Evolutionary conservation across 1,284 basidiomycete species (phyloP).

Genomic region (Gomphus bonarii): DNA sequence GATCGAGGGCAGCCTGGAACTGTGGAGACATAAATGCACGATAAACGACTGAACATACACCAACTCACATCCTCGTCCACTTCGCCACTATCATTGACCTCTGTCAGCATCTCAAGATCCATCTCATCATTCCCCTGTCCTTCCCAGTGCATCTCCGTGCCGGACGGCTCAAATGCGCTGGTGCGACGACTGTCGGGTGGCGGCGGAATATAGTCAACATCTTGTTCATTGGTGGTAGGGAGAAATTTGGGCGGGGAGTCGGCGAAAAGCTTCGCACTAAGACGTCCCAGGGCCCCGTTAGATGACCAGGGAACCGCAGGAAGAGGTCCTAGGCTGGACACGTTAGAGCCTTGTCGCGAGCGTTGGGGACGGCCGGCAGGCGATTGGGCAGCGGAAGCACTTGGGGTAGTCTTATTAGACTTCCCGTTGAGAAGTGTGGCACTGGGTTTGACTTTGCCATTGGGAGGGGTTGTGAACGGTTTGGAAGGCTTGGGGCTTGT

Average conservation of each 20-base stretch:
- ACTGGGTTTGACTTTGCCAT: not conserved
- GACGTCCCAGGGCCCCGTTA: constrained; percentile 11
- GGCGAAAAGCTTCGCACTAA: constrained; percentile 8
- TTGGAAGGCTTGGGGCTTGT: not conserved
- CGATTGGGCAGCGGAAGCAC: not conserved
- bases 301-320: constrained; percentile 14
- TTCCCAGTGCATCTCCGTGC: constrained; percentile 18
- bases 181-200: constrained; percentile 11
- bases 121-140: constrained; percentile 26
- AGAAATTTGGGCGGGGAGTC: constrained; percentile 11
- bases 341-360: constrained; percentile 6
- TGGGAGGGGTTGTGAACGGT: not conserved
- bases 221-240: constrained; percentile 9
- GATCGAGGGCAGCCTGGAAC: constrained; percentile 48
- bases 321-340: constrained; percentile 11
- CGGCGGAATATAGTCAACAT: constrained; percentile 1
- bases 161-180: constrained; percentile 23
- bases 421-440: not conserved
- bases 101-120: constrained; percentile 59
- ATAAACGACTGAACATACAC: constrained; percentile 1
- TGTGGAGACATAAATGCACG: constrained; percentile 21
- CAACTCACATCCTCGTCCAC: constrained; percentile 55
- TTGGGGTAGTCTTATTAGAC: not conserved
- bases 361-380: not conserved
- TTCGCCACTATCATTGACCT: constrained; percentile 44